phyloP scores from a whole-genome alignment of 257 asterid species.

The Solanum sitiens region DNA sequence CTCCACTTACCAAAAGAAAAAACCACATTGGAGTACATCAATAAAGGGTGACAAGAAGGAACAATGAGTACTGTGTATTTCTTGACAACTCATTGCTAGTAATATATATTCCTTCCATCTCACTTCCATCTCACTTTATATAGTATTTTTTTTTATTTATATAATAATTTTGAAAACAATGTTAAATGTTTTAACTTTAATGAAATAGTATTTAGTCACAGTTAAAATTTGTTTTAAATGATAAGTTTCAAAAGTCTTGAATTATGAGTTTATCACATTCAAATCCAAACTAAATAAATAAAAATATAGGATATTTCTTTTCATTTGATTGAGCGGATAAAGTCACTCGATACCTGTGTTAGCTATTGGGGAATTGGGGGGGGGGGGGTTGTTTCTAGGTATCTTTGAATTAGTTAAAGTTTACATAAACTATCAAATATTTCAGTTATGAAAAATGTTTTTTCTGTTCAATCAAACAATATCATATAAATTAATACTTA shows the following conservation, averaged over 20 bases:
- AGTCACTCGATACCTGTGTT: background rate
- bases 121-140: background rate
- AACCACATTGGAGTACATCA: background rate
- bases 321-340: background rate
- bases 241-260: too few species aligned
- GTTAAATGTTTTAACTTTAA: background rate
- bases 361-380: background rate
- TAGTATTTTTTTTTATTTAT: background rate
- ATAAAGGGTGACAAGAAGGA: background rate
- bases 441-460: background rate
- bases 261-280: too few species aligned
- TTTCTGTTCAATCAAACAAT: background rate
- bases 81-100: background rate
- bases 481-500: background rate
- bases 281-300: too few species aligned
- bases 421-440: background rate
- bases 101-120: background rate
- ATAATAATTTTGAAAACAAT: background rate
- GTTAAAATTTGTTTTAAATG: too few species aligned
- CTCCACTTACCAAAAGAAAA: too few species aligned
- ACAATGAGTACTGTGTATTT: too few species aligned
- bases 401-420: background rate
- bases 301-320: background rate
- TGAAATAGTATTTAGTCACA: too few species aligned
- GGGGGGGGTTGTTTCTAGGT: background rate